These are phyloP conservation scores for Carex parvula DNA, from an alignment of 176 grass and related monocot species.

Conservation along the genomic window DNA sequence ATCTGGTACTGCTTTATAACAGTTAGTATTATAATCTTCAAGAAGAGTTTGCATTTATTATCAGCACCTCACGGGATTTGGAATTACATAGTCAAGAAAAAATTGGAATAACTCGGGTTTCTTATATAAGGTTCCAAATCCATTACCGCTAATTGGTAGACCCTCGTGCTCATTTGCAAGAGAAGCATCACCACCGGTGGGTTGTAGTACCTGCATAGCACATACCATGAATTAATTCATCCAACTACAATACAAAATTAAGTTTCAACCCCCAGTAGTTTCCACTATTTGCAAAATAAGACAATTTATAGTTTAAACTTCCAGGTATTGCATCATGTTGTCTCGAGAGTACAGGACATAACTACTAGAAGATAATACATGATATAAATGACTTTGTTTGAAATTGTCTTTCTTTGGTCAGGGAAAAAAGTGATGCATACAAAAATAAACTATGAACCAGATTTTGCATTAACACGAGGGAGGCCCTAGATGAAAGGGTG, in stretches of 20 bases:
- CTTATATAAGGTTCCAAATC: background rate
- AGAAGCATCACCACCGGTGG: background rate
- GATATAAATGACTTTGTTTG: background rate
- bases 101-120: background rate
- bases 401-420: background rate
- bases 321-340: background rate
- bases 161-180: background rate
- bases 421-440: background rate
- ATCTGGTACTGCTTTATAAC: background rate
- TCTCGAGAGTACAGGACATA: background rate
- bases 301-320: background rate
- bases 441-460: background rate
- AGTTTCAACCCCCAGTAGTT: slow-evolving; percentile 9
- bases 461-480: background rate
- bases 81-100: background rate
- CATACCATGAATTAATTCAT: background rate
- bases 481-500: background rate
- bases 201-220: slow-evolving; percentile 11
- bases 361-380: background rate
- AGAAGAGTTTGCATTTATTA: background rate
- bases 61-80: background rate
- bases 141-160: slow-evolving; percentile 18
- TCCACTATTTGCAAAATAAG: background rate
- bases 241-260: background rate
- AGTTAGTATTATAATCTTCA: background rate